Evolutionary conservation across 2,329 filamentous ascomycete genomes (phyloP).

Genomic region (Juglanconis juglandina): DNA sequence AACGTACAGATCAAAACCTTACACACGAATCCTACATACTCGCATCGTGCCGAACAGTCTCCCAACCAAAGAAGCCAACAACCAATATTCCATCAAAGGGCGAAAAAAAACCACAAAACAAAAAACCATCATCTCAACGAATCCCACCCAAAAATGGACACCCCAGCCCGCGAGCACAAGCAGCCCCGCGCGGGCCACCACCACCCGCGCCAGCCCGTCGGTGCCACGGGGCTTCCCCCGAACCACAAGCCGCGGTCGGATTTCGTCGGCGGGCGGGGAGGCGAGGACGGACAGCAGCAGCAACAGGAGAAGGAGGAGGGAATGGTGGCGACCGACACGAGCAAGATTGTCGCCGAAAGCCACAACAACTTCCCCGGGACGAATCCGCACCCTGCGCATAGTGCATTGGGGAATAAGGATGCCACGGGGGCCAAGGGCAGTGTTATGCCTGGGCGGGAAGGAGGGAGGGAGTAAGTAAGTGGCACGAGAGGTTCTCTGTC

Average conservation of each 20-base stretch:
- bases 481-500: too few species aligned
- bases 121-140: background rate
- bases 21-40: too few species aligned
- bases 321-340: background rate
- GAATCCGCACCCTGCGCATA: slow-evolving; percentile 19
- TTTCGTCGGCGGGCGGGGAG: background rate
- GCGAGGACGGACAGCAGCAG: background rate
- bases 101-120: too few species aligned
- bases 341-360: slow-evolving; percentile 14
- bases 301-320: background rate
- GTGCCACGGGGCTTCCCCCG: slow-evolving; percentile 5
- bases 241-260: slow-evolving; percentile 5
- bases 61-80: too few species aligned
- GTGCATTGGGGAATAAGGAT: slow-evolving; percentile 2
- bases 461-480: background rate
- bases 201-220: slow-evolving; percentile 17
- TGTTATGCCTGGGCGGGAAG: slow-evolving; percentile 9
- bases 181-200: slow-evolving; percentile 15
- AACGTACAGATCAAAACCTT: too few species aligned
- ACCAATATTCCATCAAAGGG: too few species aligned
- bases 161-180: slow-evolving; percentile 1
- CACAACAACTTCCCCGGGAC: slow-evolving; percentile 21
- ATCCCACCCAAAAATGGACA: background rate
- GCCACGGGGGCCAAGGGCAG: background rate
- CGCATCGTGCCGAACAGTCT: too few species aligned